phyloP scores from a whole-genome alignment of 768 basidiomycete species.

The Amanita jacksonii region DNA sequence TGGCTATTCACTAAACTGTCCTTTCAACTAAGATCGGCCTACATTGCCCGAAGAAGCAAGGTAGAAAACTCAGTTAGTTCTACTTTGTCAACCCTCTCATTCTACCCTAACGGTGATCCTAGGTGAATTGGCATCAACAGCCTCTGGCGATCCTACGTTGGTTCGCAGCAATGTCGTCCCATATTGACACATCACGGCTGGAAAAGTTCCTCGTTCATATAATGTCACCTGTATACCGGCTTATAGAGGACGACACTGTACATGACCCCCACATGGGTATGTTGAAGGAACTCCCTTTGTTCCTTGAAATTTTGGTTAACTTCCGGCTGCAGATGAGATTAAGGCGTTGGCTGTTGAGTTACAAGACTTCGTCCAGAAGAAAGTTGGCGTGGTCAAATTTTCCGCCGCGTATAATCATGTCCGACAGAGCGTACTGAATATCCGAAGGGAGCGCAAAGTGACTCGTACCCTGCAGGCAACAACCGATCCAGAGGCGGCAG shows the following conservation, averaged over 20 bases:
- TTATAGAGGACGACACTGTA: slow-evolving; percentile 80
- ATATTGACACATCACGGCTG: slow-evolving; percentile 49
- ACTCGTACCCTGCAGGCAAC: slow-evolving; percentile 50
- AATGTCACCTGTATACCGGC: slow-evolving; percentile 76
- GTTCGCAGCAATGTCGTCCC: slow-evolving; percentile 86
- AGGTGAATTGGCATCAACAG: slow-evolving; percentile 81
- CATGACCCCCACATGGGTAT: slow-evolving; percentile 71
- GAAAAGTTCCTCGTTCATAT: slow-evolving; percentile 77
- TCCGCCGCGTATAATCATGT: slow-evolving; percentile 72
- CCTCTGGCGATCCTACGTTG: slow-evolving; percentile 76
- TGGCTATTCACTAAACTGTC: slow-evolving; percentile 96
- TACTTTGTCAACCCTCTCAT: background rate
- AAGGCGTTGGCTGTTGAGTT: slow-evolving; percentile 75
- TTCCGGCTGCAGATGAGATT: slow-evolving; percentile 58
- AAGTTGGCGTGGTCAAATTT: slow-evolving; percentile 85
- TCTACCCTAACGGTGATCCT: slow-evolving; percentile 9
- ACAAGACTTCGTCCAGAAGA: slow-evolving; percentile 77
- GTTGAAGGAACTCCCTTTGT: slow-evolving; percentile 19
- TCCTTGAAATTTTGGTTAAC: background rate
- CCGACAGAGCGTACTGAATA: slow-evolving; percentile 54
- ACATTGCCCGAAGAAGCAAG: slow-evolving; percentile 58
- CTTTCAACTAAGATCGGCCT: slow-evolving; percentile 71
- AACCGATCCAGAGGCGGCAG: slow-evolving; percentile 66
- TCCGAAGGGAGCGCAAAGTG: slow-evolving; percentile 65
- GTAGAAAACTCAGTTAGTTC: slow-evolving; percentile 24